phyloP scores from a whole-genome alignment of 148 eudicot species.

The Vaccinium vitisidaea region DNA sequence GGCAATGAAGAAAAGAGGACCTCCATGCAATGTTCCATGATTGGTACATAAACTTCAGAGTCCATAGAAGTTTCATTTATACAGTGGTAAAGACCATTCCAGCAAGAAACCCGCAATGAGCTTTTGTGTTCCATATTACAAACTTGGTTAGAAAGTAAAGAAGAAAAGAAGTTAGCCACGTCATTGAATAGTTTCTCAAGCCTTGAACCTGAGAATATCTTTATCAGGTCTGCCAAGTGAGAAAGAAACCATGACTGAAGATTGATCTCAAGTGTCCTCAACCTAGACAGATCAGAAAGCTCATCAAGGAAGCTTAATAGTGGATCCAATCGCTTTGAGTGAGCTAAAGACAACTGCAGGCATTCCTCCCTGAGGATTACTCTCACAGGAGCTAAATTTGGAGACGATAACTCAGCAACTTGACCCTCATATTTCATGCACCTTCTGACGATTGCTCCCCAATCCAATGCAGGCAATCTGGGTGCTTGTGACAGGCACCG shows the following conservation, averaged over 20 bases:
- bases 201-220: constrained; percentile 74
- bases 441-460: constrained; percentile 73
- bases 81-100: constrained; percentile 70
- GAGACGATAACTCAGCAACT: constrained; percentile 28
- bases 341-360: constrained; percentile 59
- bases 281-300: constrained; percentile 67
- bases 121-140: constrained; percentile 42
- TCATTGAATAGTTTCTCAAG: constrained; percentile 67
- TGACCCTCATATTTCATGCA: constrained; percentile 75
- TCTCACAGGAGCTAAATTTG: constrained; percentile 30
- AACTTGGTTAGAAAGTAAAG: constrained; percentile 36
- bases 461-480: constrained; percentile 70
- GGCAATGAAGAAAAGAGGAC: constrained; percentile 65
- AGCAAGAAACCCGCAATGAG: constrained; percentile 58
- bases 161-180: constrained; percentile 49
- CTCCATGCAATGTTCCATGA: constrained; percentile 75
- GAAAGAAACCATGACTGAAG: constrained; percentile 62
- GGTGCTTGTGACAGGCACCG: constrained; percentile 86
- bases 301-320: constrained; percentile 81
- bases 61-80: constrained; percentile 41
- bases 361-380: constrained; percentile 73
- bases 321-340: constrained; percentile 57
- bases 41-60: constrained; percentile 39
- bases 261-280: constrained; percentile 63
- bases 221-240: constrained; percentile 58